Evolutionary conservation across 2,329 filamentous ascomycete species (phyloP).

Genomic region (Fusarium dimerum): DNA sequence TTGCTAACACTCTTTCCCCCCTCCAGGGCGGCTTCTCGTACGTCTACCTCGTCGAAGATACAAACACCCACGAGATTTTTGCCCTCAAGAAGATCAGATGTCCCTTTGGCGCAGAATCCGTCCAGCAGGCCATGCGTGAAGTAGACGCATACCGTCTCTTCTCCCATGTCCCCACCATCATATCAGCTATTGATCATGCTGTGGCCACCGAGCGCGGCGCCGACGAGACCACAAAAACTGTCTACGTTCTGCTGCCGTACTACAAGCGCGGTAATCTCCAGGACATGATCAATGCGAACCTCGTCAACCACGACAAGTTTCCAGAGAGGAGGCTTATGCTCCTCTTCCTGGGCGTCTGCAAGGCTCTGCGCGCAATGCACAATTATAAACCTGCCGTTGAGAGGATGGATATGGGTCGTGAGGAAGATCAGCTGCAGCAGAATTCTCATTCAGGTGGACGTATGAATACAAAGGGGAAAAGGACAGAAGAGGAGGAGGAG

Average conservation of each 20-base stretch:
- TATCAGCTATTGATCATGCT: constrained; percentile 79
- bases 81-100: constrained; percentile 99
- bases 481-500: constrained; percentile 67
- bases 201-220: constrained; percentile 72
- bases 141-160: constrained; percentile 97
- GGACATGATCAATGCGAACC: constrained; percentile 97
- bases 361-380: constrained; percentile 87
- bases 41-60: constrained; percentile 97
- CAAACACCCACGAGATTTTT: constrained; percentile 77
- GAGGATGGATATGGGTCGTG: constrained; percentile 54
- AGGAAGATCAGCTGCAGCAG: constrained; percentile 41
- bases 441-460: constrained; percentile 19
- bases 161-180: constrained; percentile 79
- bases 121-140: constrained; percentile 92
- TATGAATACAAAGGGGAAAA: constrained; percentile 40
- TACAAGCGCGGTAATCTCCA: constrained; percentile 94
- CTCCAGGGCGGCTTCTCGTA: constrained; percentile 92
- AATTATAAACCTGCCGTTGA: constrained; percentile 64
- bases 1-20: constrained; percentile 5
- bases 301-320: constrained; percentile 91
- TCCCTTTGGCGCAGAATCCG: constrained; percentile 95
- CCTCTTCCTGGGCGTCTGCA: constrained; percentile 88
- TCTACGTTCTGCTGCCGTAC: constrained; percentile 95
- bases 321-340: constrained; percentile 86
- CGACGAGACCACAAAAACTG: constrained; percentile 76